phyloP scores from a whole-genome alignment of 1,139 yeast genomes.

The Yamadazyma trypodendri region DNA sequence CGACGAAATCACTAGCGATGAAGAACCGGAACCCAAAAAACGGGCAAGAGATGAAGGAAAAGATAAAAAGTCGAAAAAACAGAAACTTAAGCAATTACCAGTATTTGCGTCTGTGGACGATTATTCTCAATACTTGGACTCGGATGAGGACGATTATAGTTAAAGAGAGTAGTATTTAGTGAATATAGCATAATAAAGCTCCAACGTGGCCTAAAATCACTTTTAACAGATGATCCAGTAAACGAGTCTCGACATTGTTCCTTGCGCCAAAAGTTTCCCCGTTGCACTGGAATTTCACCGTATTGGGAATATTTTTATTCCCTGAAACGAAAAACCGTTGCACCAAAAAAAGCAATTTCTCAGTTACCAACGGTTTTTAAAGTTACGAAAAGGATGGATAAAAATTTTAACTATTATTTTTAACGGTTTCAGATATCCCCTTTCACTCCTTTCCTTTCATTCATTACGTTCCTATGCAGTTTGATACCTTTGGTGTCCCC shows the following conservation, averaged over 20 bases:
- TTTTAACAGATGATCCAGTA: background rate
- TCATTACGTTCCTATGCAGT: constrained; percentile 11
- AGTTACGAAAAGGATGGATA: background rate
- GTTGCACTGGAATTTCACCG: background rate
- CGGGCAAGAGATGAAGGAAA: constrained; percentile 14
- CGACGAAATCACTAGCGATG: constrained; percentile 14
- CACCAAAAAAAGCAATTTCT: background rate
- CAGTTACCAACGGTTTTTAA: constrained; percentile 1
- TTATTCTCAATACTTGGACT: constrained; percentile 71
- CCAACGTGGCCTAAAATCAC: background rate
- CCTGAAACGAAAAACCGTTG: background rate
- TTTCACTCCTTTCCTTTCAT: background rate
- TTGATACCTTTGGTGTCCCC: constrained; percentile 21
- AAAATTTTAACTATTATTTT: background rate
- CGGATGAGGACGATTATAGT: constrained; percentile 53
- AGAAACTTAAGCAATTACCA: constrained; percentile 69
- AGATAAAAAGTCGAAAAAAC: constrained; percentile 41
- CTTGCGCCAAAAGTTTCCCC: background rate
- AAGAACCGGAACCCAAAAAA: constrained; percentile 11
- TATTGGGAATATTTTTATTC: background rate
- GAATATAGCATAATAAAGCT: background rate
- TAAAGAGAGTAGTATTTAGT: constrained; percentile 6
- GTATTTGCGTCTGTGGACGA: constrained; percentile 89
- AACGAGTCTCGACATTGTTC: background rate
- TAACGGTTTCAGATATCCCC: background rate